phyloP scores from a whole-genome alignment of 768 basidiomycete species.

The Leucogyrophana mollusca region DNA sequence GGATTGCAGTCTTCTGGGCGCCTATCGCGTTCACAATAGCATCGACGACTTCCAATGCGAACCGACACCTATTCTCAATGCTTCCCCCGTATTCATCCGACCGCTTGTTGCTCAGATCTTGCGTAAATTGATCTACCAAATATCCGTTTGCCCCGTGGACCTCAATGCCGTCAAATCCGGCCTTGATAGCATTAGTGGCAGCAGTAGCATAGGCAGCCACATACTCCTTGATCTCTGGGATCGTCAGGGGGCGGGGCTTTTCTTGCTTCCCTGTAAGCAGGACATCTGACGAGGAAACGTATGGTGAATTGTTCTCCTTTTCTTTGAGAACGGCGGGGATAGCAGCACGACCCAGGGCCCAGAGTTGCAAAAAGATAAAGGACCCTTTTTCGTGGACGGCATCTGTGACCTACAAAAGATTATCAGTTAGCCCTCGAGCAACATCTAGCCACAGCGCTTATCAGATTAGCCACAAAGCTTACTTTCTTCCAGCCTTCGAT shows the following conservation, averaged over 20 bases:
- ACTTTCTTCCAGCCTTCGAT: slow-evolving; percentile 49
- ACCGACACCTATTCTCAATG: slow-evolving; percentile 56
- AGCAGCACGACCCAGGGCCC: slow-evolving; percentile 53
- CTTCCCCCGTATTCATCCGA: slow-evolving; percentile 70
- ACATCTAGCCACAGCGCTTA: no score
- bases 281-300: slow-evolving; percentile 34
- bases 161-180: slow-evolving; percentile 50
- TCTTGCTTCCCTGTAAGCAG: slow-evolving; percentile 9
- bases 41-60: slow-evolving; percentile 53
- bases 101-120: slow-evolving; percentile 51
- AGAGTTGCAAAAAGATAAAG: slow-evolving; percentile 47
- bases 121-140: slow-evolving; percentile 61
- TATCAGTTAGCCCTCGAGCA: neutral
- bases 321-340: slow-evolving; percentile 31
- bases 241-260: slow-evolving; percentile 17
- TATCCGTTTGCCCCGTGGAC: slow-evolving; percentile 44
- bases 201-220: slow-evolving; percentile 28
- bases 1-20: slow-evolving; percentile 46
- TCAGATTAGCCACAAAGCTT: no score
- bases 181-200: slow-evolving; percentile 33
- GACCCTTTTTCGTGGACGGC: slow-evolving; percentile 55
- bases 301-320: slow-evolving; percentile 31
- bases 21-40: slow-evolving; percentile 55
- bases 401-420: slow-evolving; percentile 34
- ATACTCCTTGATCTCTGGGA: slow-evolving; percentile 32